Conservation (phyloP, 164 flowering plant genomes). For the Amborella trichopoda region DNA sequence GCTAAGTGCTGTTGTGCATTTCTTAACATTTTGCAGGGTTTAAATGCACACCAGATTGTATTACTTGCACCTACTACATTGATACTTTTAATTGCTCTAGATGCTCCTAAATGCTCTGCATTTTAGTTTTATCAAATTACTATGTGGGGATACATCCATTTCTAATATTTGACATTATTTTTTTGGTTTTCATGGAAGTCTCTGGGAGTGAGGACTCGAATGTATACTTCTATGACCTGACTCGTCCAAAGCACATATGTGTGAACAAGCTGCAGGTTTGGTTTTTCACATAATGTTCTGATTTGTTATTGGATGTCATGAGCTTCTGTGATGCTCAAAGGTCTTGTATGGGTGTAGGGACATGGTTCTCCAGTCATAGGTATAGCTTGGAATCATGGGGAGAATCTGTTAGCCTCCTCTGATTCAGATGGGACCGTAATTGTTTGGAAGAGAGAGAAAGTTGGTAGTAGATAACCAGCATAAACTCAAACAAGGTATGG, state of each 20-base stretch:
- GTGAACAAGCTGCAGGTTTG: constrained; percentile 93
- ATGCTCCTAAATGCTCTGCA: too few relatives aligned
- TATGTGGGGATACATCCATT: background rate
- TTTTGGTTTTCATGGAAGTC: constrained; percentile 32
- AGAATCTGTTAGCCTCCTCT: constrained; percentile 91
- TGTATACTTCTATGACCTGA: constrained; percentile 95
- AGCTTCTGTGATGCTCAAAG: background rate
- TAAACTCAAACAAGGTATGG: too few relatives aligned
- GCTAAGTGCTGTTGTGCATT: too few relatives aligned
- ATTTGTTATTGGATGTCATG: background rate
- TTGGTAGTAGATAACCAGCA: too few relatives aligned
- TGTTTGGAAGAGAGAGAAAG: constrained; percentile 92
- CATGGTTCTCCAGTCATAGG: constrained; percentile 69
- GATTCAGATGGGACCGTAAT: constrained; percentile 91
- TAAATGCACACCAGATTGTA: too few relatives aligned
- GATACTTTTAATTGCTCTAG: too few relatives aligned
- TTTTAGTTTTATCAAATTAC: too few relatives aligned
- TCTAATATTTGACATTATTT: background rate
- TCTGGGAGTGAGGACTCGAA: constrained; percentile 93
- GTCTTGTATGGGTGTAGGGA: constrained; percentile 47
- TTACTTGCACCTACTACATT: too few relatives aligned
- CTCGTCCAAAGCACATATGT: constrained; percentile 83
- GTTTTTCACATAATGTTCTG: background rate
- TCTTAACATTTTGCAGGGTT: too few relatives aligned
- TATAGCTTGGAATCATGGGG: constrained; percentile 96